These are phyloP conservation scores for Carex pumila DNA, from an alignment of 176 grass and related monocot species.

Conservation along the genomic window DNA sequence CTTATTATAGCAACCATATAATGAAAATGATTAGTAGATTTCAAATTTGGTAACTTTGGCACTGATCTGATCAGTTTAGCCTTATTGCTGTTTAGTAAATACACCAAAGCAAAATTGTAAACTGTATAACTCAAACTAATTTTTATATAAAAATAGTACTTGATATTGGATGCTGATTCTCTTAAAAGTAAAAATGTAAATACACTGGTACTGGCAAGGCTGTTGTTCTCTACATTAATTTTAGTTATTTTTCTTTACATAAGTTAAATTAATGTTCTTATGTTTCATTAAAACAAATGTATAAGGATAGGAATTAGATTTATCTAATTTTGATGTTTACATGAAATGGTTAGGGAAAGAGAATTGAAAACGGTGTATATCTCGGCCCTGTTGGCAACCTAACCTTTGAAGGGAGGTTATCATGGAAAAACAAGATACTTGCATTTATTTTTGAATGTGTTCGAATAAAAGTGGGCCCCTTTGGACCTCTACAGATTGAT, in stretches of 20 bases:
- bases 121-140: neutral
- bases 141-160: neutral
- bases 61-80: neutral
- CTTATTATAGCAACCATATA: neutral
- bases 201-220: neutral
- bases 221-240: neutral
- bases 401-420: conserved; percentile 73
- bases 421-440: conserved; percentile 85
- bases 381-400: conserved; percentile 53
- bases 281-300: neutral
- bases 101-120: neutral
- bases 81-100: neutral
- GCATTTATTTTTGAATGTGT: conserved; percentile 78
- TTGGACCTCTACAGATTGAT: conserved; percentile 54
- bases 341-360: conserved; percentile 41
- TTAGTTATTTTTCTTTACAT: neutral
- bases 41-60: neutral
- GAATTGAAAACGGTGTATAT: conserved; percentile 87
- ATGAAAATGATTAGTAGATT: neutral
- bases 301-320: neutral
- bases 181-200: too few relatives aligned
- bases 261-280: neutral
- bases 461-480: conserved; percentile 58
- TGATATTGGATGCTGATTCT: neutral
- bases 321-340: neutral